Conservation (phyloP, 192 early-diverging fungal species). For the Coemansia sp. region DNA sequence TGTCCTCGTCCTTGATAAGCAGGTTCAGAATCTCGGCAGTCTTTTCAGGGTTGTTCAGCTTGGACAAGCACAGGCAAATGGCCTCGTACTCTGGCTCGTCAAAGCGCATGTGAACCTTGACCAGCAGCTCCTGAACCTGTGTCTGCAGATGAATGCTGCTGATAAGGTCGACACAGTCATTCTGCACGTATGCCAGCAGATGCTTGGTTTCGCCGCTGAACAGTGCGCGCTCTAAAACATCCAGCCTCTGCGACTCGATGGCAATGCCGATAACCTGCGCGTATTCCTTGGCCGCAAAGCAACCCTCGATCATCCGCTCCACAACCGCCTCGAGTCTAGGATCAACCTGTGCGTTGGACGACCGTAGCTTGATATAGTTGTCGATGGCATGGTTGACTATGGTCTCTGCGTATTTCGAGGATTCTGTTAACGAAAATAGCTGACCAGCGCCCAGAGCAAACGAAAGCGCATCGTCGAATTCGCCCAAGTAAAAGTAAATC, state of each 20-base stretch:
- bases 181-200: conserved; percentile 84
- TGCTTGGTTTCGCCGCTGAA: conserved; percentile 65
- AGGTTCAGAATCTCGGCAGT: conserved; percentile 74
- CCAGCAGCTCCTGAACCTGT: conserved; percentile 62
- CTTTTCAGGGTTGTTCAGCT: conserved; percentile 76
- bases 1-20: conserved; percentile 61
- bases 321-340: conserved; percentile 83
- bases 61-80: conserved; percentile 87
- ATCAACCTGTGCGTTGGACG: conserved; percentile 62
- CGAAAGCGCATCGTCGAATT: conserved; percentile 89
- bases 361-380: conserved; percentile 85
- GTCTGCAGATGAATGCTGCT: conserved; percentile 57
- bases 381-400: conserved; percentile 87
- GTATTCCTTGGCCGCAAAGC: conserved; percentile 82
- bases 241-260: conserved; percentile 86
- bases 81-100: conserved; percentile 89
- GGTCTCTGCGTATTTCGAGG: conserved; percentile 90
- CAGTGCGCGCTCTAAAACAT: conserved; percentile 86
- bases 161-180: conserved; percentile 82
- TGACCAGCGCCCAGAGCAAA: conserved; percentile 95
- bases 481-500: conserved; percentile 97
- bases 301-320: conserved; percentile 92
- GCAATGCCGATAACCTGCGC: conserved; percentile 90
- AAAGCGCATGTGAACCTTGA: conserved; percentile 49
- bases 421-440: conserved; percentile 79